A percentile compares a stretch with the other conserved stretches of the same genome.
These are phyloP conservation scores for Acanthochlamys bracteata DNA, from an alignment of 106 monocot species.

Conservation along the genomic window DNA sequence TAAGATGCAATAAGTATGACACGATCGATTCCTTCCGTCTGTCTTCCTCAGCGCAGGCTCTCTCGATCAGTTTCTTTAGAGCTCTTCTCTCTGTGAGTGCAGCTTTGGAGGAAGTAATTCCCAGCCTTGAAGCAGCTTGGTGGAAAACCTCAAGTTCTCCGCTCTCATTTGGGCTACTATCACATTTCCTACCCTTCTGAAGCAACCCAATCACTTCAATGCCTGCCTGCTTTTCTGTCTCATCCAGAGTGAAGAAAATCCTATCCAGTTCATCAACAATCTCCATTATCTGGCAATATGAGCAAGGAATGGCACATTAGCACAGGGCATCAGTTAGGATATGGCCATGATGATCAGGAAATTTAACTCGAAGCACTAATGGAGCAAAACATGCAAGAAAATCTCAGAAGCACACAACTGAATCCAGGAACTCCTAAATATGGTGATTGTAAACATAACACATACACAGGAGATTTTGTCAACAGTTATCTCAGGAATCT, in stretches of 20 bases:
- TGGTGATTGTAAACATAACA: no score
- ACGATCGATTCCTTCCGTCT: slow-evolving; percentile 68
- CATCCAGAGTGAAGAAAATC: slow-evolving; percentile 51
- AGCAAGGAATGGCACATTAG: not conserved
- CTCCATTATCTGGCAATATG: slow-evolving; percentile 44
- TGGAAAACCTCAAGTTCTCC: slow-evolving; percentile 67
- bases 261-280: slow-evolving; percentile 53
- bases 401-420: no score
- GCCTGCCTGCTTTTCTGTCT: slow-evolving; percentile 55
- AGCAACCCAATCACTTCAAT: slow-evolving; percentile 59
- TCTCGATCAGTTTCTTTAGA: slow-evolving; percentile 69
- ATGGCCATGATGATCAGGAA: no score
- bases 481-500: no score
- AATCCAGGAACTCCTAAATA: no score
- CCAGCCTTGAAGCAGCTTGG: slow-evolving; percentile 50
- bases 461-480: no score
- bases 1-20: slow-evolving; percentile 50
- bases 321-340: no score
- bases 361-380: no score
- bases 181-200: slow-evolving; percentile 44
- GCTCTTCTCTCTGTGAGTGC: slow-evolving; percentile 85
- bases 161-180: slow-evolving; percentile 19
- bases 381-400: no score
- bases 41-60: slow-evolving; percentile 60
- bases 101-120: slow-evolving; percentile 66